Conservation (phyloP, 2,329 filamentous ascomycete species). For the Basipetospora chlamydospora region DNA sequence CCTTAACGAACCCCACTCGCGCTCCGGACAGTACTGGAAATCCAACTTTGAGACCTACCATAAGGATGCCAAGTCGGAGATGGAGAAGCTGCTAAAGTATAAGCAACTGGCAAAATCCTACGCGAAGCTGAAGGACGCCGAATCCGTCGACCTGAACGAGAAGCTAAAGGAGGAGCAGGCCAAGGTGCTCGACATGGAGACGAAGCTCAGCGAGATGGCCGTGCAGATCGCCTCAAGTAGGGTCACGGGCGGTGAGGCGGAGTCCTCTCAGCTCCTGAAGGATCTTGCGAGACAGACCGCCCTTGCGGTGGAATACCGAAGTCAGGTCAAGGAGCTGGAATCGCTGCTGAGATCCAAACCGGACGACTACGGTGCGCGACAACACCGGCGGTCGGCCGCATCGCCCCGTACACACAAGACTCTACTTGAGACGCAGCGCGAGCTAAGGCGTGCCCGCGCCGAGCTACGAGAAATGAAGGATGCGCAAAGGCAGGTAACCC, state of each 20-base stretch:
- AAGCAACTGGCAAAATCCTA: constrained; percentile 68
- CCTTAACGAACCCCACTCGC: constrained; percentile 57
- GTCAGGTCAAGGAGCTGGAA: constrained; percentile 45
- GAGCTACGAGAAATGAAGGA: constrained; percentile 37
- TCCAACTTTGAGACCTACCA: constrained; percentile 61
- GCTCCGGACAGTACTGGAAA: constrained; percentile 71
- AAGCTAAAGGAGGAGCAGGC: constrained; percentile 54
- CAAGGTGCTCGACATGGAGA: constrained; percentile 50
- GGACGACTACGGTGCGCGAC: constrained; percentile 14
- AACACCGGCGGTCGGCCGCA: constrained; percentile 22
- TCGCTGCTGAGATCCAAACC: constrained; percentile 25
- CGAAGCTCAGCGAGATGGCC: constrained; percentile 44
- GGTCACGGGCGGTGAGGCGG: constrained; percentile 23
- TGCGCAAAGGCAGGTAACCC: constrained; percentile 37
- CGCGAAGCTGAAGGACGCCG: constrained; percentile 61
- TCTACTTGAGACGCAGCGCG: constrained; percentile 35
- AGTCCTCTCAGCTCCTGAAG: constrained; percentile 32
- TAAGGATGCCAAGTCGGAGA: constrained; percentile 54
- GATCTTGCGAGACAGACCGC: constrained; percentile 44
- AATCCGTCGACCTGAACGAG: constrained; percentile 50
- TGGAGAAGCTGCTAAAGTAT: constrained; percentile 66
- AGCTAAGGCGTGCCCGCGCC: constrained; percentile 37
- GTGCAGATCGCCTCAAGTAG: constrained; percentile 32
- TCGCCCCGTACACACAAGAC: constrained; percentile 37
- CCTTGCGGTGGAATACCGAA: constrained; percentile 41